These are phyloP conservation scores for Mercurialis annua DNA, from an alignment of 345 rosid genomes.

Conservation along the genomic window DNA sequence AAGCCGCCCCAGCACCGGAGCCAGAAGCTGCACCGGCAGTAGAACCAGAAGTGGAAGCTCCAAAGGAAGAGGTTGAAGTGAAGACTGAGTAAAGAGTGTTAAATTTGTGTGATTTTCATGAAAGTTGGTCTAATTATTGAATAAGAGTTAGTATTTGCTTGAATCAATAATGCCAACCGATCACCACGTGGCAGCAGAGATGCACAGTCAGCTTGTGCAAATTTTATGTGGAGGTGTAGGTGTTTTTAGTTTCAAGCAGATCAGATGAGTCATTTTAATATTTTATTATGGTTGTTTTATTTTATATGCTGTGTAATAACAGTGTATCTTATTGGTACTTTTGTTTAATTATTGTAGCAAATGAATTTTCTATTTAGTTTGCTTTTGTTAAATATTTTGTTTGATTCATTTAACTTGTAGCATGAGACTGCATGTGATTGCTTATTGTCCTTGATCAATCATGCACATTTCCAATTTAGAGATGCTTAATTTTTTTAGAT, in stretches of 20 bases:
- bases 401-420: background rate
- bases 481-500: too few species aligned
- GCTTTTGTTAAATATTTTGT: background rate
- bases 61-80: slow-evolving; percentile 10
- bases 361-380: background rate
- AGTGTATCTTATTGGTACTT: background rate
- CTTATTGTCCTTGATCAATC: too few species aligned
- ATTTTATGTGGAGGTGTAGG: background rate
- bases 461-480: too few species aligned
- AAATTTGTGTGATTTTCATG: background rate
- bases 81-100: slow-evolving; percentile 24
- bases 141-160: slow-evolving; percentile 2
- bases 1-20: slow-evolving; percentile 10
- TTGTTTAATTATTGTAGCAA: background rate
- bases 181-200: background rate
- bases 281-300: background rate
- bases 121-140: background rate
- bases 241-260: background rate
- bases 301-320: background rate
- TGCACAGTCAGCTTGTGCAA: background rate
- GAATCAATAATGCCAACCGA: background rate
- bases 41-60: slow-evolving; percentile 29
- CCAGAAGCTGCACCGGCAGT: slow-evolving; percentile 29
- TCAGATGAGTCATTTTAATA: background rate
- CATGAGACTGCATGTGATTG: background rate